These are phyloP conservation scores for Trichoderma afroharzianum DNA, from an alignment of 2,329 filamentous ascomycete genomes.

Conservation along the genomic window DNA sequence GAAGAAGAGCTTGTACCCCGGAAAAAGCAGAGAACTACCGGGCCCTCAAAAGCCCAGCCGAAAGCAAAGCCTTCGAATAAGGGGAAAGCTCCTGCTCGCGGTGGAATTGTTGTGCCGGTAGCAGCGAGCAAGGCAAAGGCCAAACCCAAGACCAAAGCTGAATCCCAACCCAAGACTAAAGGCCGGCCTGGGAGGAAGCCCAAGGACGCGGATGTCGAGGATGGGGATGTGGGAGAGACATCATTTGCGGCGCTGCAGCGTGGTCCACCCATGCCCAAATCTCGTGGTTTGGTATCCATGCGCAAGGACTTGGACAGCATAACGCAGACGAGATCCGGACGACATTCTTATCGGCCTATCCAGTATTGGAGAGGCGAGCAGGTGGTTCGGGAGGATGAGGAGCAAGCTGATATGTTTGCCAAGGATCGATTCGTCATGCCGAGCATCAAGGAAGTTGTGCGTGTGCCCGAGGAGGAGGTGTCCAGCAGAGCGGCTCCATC, in stretches of 20 bases:
- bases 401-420: constrained; percentile 45
- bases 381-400: constrained; percentile 64
- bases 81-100: background rate
- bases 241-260: constrained; percentile 48
- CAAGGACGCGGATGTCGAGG: constrained; percentile 27
- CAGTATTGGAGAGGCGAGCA: constrained; percentile 85
- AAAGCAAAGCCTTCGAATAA: constrained; percentile 7
- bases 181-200: constrained; percentile 27
- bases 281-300: constrained; percentile 51
- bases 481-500: constrained; percentile 22
- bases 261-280: constrained; percentile 53
- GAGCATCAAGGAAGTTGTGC: constrained; percentile 73
- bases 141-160: background rate
- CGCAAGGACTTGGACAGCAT: constrained; percentile 44
- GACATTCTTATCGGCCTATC: constrained; percentile 73
- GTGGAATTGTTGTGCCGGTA: background rate
- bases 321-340: constrained; percentile 68
- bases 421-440: constrained; percentile 54
- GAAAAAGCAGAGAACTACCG: constrained; percentile 29
- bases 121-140: constrained; percentile 14
- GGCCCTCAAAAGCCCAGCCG: constrained; percentile 25
- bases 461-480: constrained; percentile 58
- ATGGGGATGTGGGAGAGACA: constrained; percentile 43
- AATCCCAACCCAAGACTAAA: constrained; percentile 26
- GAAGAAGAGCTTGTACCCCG: constrained; percentile 25